Percentiles rank a stretch among this genome's conserved stretches.
phyloP scores from a whole-genome alignment of 2,329 filamentous ascomycete genomes.

The Coleophoma crateriformis region DNA sequence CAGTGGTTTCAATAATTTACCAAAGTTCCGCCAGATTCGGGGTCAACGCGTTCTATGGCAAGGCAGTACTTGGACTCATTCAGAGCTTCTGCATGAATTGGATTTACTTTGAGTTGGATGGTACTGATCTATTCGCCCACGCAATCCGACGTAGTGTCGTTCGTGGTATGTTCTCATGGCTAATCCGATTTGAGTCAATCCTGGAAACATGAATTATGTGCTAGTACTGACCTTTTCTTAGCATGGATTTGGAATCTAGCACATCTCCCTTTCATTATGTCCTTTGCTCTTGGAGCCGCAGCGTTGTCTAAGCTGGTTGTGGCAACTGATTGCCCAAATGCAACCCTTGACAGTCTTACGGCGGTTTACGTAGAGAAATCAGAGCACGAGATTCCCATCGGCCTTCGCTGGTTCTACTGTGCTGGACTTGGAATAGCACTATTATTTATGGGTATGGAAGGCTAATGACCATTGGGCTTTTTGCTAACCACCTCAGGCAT shows the following conservation, averaged over 20 bases:
- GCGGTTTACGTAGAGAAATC: slow-evolving; percentile 43
- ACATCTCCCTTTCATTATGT: slow-evolving; percentile 59
- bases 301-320: slow-evolving; percentile 54
- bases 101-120: slow-evolving; percentile 60
- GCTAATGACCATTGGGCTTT: not conserved
- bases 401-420: slow-evolving; percentile 59
- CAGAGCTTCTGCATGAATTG: slow-evolving; percentile 57
- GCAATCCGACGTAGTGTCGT: slow-evolving; percentile 49
- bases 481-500: slow-evolving; percentile 23
- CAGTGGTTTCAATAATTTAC: slow-evolving; percentile 55
- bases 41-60: slow-evolving; percentile 56
- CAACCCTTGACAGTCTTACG: slow-evolving; percentile 42
- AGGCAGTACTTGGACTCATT: slow-evolving; percentile 51
- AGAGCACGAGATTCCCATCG: slow-evolving; percentile 41
- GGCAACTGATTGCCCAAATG: slow-evolving; percentile 44
- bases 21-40: slow-evolving; percentile 46
- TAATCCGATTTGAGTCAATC: too few relatives aligned
- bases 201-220: too few relatives aligned
- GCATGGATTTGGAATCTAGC: slow-evolving; percentile 48
- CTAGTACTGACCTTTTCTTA: slow-evolving; percentile 7
- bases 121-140: slow-evolving; percentile 48
- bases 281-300: slow-evolving; percentile 53
- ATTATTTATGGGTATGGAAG: slow-evolving; percentile 37
- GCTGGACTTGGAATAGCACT: slow-evolving; percentile 52
- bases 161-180: slow-evolving; percentile 2